Percentiles rank a stretch among this genome's conserved stretches.
These are phyloP conservation scores for Jasminum sambac DNA, from an alignment of 257 asterid species.

Conservation along the genomic window DNA sequence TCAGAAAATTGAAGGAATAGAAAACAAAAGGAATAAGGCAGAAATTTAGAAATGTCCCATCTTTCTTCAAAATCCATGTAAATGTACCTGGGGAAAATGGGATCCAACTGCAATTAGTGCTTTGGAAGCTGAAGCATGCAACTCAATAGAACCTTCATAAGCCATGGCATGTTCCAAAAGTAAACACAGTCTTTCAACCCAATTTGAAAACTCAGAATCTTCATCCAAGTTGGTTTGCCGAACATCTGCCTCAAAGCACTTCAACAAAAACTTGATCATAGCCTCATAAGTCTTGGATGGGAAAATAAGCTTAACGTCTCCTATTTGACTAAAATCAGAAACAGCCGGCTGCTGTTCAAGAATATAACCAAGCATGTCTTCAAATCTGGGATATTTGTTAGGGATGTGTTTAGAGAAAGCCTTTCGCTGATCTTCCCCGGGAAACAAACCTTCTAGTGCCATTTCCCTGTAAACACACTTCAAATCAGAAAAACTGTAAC, in stretches of 20 bases:
- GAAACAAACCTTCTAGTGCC: constrained; percentile 92
- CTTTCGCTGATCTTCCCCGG: constrained; percentile 71
- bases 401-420: constrained; percentile 38
- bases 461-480: constrained; percentile 64
- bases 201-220: constrained; percentile 45
- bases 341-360: constrained; percentile 75
- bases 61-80: constrained; percentile 11
- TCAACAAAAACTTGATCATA: constrained; percentile 84
- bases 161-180: constrained; percentile 86
- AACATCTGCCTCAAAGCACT: constrained; percentile 84
- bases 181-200: constrained; percentile 64
- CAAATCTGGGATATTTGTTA: constrained; percentile 69
- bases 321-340: constrained; percentile 40
- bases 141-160: constrained; percentile 82
- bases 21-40: constrained; percentile 17
- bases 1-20: constrained; percentile 9
- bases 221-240: constrained; percentile 38
- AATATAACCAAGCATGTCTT: constrained; percentile 74
- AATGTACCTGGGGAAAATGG: constrained; percentile 71
- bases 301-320: constrained; percentile 60
- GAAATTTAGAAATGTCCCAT: constrained; percentile 16
- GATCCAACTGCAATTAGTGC: constrained; percentile 81
- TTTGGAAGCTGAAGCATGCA: constrained; percentile 90
- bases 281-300: constrained; percentile 75
- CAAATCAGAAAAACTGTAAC: constrained; percentile 20